Evolutionary conservation across 768 basidiomycete genomes (phyloP), one percentile per base, ranked within the genome.

Genomic region (Lactarius evosmus): DNA sequence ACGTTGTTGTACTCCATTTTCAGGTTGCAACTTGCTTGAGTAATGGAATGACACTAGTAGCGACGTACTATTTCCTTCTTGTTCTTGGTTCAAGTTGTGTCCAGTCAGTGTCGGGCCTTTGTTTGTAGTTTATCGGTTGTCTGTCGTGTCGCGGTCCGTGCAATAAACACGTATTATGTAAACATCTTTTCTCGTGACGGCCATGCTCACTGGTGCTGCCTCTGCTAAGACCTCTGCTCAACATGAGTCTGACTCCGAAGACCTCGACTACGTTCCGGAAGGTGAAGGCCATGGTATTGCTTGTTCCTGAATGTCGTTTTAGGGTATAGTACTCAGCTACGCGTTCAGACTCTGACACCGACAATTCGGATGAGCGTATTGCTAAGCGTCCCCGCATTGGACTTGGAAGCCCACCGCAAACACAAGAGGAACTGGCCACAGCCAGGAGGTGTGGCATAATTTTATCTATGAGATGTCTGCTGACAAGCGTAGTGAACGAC

Each of bases 251-350:
- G 87, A 88, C 69, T 86, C 85, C 27, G 87, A 87, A 69, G 87
- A 88, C 68, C 78, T 78, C n/a, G 89, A 91, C 72, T 91, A 88
- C 60, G 77, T 85, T 19, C 89, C 88, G 22, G 76, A 78, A 25
- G 75, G 69, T 29, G 75, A 80, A n/a, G 77, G 76, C 82, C 65
- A 32, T 12, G 38, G 62, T 53, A 61, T 52, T 19, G 19, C 44
- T 46, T 19, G 61, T 46, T 22, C 49, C 25, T 9, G 22, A 19
- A 41, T 60, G 19, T 22, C 17, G 29, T 22, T 7, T 5, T 7
- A 19, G 38, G 25, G 17, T 12, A 29, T 38, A 19, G 34, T 29
- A 55, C n/a, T 9, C 33, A 49, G 19, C 33, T 49, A 53, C 36
- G 50, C 32, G 12, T 41, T 41, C 34, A 40, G 57, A 56, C 16